Conservation (phyloP, 1,284 basidiomycete genomes). For the Apiotrichum gamsii region DNA sequence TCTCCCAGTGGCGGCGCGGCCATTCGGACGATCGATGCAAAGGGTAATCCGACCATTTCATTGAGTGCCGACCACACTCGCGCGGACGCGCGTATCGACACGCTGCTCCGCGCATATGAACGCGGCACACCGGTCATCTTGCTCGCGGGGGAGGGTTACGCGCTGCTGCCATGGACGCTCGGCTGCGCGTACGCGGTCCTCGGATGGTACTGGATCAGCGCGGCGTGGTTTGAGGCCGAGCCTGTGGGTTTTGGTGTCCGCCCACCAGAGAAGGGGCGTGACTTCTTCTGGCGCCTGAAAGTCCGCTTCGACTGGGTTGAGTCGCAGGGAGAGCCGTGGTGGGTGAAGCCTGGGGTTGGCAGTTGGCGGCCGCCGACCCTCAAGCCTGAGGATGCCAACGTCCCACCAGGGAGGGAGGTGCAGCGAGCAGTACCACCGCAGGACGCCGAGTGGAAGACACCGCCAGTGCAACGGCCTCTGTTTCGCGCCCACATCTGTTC, state of each 20-base stretch:
- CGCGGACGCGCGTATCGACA: slow-evolving; percentile 29
- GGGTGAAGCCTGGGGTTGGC: slow-evolving; percentile 11
- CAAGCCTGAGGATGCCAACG: too few species aligned
- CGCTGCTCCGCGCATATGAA: slow-evolving; percentile 27
- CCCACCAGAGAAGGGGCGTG: slow-evolving; percentile 9
- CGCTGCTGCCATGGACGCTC: slow-evolving; percentile 31
- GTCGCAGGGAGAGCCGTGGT: slow-evolving; percentile 40
- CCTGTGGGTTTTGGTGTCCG: slow-evolving; percentile 12
- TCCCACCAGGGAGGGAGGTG: too few species aligned
- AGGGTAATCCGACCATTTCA: neutral
- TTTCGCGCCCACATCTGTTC: too few species aligned
- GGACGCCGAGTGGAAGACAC: too few species aligned
- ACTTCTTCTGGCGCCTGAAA: slow-evolving; percentile 36
- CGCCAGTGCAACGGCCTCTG: too few species aligned
- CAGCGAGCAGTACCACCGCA: too few species aligned
- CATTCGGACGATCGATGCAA: slow-evolving; percentile 6
- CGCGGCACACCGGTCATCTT: slow-evolving; percentile 30
- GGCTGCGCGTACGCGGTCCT: slow-evolving; percentile 35
- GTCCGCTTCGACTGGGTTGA: slow-evolving; percentile 43
- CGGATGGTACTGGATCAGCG: slow-evolving; percentile 44
- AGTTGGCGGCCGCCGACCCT: too few species aligned
- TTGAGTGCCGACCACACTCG: slow-evolving; percentile 32
- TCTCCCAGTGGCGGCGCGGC: slow-evolving; percentile 14
- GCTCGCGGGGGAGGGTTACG: slow-evolving; percentile 37
- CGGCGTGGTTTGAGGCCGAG: slow-evolving; percentile 40